Conservation (phyloP, 2,329 filamentous ascomycete species). For the Colletotrichum zoysiae region DNA sequence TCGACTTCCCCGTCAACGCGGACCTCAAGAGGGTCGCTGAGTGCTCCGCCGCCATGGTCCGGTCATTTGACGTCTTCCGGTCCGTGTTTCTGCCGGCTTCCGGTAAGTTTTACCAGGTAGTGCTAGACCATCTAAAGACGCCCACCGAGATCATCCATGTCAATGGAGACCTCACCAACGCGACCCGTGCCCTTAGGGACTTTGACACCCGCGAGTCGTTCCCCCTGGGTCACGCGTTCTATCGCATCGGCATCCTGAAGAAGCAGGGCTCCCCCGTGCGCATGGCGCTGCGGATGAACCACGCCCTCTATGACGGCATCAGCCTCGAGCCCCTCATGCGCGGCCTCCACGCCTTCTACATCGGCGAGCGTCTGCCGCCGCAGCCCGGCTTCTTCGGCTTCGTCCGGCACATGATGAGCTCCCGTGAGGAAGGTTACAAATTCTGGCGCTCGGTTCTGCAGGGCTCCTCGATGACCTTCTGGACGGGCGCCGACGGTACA, state of each 20-base stretch:
- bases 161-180: neutral
- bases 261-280: constrained; percentile 29
- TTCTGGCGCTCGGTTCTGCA: constrained; percentile 32
- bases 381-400: constrained; percentile 42
- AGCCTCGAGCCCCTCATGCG: constrained; percentile 43
- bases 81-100: constrained; percentile 28
- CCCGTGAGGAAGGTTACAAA: constrained; percentile 29
- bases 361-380: constrained; percentile 27
- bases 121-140: constrained; percentile 25
- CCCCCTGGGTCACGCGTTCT: constrained; percentile 14
- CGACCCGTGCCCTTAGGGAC: constrained; percentile 7
- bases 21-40: neutral
- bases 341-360: constrained; percentile 41
- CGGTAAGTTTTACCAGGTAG: constrained; percentile 33
- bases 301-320: constrained; percentile 45
- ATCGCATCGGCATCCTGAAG: constrained; percentile 34
- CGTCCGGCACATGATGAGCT: constrained; percentile 34
- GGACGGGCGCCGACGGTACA: neutral
- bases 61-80: constrained; percentile 40
- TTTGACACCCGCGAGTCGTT: constrained; percentile 15
- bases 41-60: constrained; percentile 24
- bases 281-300: constrained; percentile 42
- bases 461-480: constrained; percentile 24
- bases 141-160: constrained; percentile 28
- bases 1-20: constrained; percentile 34